Conservation (phyloP, 805 yeast genomes). For the Limtongia smithiae region DNA sequence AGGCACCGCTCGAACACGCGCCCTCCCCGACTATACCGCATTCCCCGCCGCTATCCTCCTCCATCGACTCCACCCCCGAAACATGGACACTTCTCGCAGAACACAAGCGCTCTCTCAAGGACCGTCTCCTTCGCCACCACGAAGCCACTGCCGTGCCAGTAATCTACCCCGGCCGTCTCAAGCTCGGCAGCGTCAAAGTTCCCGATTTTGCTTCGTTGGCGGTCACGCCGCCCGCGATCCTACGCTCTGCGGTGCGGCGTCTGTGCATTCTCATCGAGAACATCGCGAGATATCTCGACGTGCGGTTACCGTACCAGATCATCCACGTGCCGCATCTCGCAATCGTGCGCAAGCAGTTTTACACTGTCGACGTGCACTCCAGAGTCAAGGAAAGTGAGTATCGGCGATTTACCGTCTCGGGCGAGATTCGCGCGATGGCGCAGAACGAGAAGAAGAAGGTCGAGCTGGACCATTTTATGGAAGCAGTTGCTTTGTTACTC, state of each 20-base stretch:
- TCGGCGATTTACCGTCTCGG: slow-evolving; percentile 8
- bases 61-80: no score
- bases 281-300: slow-evolving; percentile 13
- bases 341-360: slow-evolving; percentile 6
- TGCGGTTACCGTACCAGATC: slow-evolving; percentile 20
- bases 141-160: not conserved
- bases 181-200: slow-evolving; percentile 7
- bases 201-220: slow-evolving; percentile 8
- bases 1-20: no score
- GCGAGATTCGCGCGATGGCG: slow-evolving; percentile 4
- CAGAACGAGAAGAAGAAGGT: slow-evolving; percentile 7
- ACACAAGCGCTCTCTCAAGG: not conserved
- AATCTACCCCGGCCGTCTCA: not conserved
- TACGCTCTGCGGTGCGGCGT: slow-evolving; percentile 1
- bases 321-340: slow-evolving; percentile 10
- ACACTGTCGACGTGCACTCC: no score
- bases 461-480: slow-evolving; percentile 19
- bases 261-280: slow-evolving; percentile 4
- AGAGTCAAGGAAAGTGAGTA: not conserved
- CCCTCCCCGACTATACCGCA: no score
- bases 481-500: slow-evolving; percentile 19
- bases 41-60: no score
- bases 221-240: slow-evolving; percentile 1
- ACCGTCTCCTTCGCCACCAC: not conserved
- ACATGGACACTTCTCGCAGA: no score